Evolutionary conservation across 345 rosid species (phyloP).

Genomic region (Erucastrum elatum): DNA sequence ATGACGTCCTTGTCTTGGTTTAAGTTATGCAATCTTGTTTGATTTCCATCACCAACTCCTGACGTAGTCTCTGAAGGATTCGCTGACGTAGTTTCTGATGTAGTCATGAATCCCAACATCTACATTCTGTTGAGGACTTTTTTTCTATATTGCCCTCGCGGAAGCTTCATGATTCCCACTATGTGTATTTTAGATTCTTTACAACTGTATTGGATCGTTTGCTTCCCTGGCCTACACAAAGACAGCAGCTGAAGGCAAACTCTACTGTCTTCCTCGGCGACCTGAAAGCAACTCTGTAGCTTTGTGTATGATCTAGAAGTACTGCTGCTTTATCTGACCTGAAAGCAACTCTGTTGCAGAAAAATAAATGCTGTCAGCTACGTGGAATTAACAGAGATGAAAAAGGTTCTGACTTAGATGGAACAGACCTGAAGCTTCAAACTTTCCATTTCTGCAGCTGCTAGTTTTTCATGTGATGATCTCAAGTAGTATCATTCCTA

Average conservation of each 20-base stretch:
- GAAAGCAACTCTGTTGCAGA: background rate
- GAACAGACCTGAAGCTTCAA: background rate
- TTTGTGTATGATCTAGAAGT: background rate
- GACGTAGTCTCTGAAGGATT: no score
- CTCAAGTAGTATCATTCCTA: conserved; percentile 68
- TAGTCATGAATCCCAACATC: no score
- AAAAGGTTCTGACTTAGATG: background rate
- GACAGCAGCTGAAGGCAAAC: background rate
- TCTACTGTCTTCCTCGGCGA: background rate
- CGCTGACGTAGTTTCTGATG: no score
- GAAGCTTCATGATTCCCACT: background rate
- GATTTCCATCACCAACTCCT: no score
- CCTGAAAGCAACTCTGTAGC: background rate
- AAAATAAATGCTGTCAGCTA: background rate
- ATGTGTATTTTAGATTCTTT: background rate
- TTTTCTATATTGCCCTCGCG: background rate
- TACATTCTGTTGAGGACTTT: background rate
- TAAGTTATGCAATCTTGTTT: no score
- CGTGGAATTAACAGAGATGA: background rate
- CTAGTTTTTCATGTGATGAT: conserved; percentile 59
- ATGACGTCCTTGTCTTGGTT: no score
- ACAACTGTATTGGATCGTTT: background rate
- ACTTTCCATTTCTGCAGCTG: conserved; percentile 55
- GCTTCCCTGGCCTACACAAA: background rate
- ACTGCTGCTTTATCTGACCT: background rate